Evolutionary conservation across 805 yeast species (phyloP).

Genomic region (Saccharomycopsis sp.): DNA sequence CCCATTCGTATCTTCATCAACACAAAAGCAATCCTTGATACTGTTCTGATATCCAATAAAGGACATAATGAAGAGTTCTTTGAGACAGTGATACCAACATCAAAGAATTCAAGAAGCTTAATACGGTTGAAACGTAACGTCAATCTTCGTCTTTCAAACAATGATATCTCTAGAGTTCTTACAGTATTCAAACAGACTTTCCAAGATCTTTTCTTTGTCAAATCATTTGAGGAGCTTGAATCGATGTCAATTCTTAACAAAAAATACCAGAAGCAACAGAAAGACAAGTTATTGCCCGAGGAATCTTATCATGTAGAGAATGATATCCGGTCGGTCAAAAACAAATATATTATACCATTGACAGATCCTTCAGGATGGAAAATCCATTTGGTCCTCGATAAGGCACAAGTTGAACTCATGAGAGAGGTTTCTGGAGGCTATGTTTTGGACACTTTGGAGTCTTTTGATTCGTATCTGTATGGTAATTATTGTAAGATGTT

Average conservation of each 20-base stretch:
- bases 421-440: background rate
- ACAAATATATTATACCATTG: conserved; percentile 6
- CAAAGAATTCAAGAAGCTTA: conserved; percentile 7
- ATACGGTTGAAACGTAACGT: conserved; percentile 5
- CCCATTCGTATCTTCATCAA: conserved; percentile 16
- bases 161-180: conserved; percentile 7
- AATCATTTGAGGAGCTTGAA: conserved; percentile 3
- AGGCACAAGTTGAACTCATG: conserved; percentile 7
- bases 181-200: conserved; percentile 5
- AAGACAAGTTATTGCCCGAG: background rate
- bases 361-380: conserved; percentile 10
- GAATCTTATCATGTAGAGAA: background rate
- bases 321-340: conserved; percentile 2
- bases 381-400: conserved; percentile 13
- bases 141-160: conserved; percentile 13
- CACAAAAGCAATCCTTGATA: conserved; percentile 5
- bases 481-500: background rate
- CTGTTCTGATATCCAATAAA: background rate
- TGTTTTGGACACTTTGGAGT: background rate
- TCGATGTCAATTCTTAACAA: conserved; percentile 4
- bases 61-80: conserved; percentile 5
- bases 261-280: background rate
- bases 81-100: conserved; percentile 12
- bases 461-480: background rate
- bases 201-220: conserved; percentile 6